Percentiles rank a stretch among this genome's conserved stretches.
phyloP scores from a whole-genome alignment of 2,329 filamentous ascomycete species.

The Stemphylium lycopersici region DNA sequence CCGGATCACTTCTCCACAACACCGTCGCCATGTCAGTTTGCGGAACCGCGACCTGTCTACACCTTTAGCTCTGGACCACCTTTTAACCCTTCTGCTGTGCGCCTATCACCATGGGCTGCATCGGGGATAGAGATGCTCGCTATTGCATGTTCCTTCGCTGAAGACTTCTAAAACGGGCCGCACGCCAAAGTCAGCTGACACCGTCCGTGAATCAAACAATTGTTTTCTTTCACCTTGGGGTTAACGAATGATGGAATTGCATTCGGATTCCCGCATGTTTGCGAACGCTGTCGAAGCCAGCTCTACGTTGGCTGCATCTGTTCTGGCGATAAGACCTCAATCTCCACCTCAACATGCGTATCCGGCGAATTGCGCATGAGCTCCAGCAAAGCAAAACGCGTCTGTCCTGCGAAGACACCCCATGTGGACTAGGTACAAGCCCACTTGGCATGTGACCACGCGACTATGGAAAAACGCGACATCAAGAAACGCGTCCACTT shows the following conservation, averaged over 20 bases:
- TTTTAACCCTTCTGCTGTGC: too few relatives aligned
- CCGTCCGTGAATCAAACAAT: too few relatives aligned
- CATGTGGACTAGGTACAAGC: not conserved
- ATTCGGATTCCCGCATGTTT: too few relatives aligned
- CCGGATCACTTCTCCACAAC: constrained; percentile 15
- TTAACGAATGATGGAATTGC: too few relatives aligned
- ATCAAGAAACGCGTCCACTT: not conserved
- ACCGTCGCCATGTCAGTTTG: not conserved
- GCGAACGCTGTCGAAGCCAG: not conserved
- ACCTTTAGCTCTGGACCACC: too few relatives aligned
- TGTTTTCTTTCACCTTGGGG: too few relatives aligned
- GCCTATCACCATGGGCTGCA: too few relatives aligned
- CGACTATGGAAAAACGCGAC: constrained; percentile 22
- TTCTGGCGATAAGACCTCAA: not conserved
- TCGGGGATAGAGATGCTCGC: too few relatives aligned
- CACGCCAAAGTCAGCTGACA: too few relatives aligned
- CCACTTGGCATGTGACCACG: constrained; percentile 35
- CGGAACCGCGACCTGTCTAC: too few relatives aligned
- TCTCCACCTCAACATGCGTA: not conserved
- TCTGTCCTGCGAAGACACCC: not conserved
- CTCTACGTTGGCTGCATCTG: not conserved
- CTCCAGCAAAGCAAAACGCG: not conserved
- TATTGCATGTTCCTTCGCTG: too few relatives aligned
- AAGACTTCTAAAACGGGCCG: too few relatives aligned
- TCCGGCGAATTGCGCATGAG: not conserved